Base-by-base conservation (phyloP, 768 basidiomycete genomes). In the Neoboletus subvelutipes region DNA sequence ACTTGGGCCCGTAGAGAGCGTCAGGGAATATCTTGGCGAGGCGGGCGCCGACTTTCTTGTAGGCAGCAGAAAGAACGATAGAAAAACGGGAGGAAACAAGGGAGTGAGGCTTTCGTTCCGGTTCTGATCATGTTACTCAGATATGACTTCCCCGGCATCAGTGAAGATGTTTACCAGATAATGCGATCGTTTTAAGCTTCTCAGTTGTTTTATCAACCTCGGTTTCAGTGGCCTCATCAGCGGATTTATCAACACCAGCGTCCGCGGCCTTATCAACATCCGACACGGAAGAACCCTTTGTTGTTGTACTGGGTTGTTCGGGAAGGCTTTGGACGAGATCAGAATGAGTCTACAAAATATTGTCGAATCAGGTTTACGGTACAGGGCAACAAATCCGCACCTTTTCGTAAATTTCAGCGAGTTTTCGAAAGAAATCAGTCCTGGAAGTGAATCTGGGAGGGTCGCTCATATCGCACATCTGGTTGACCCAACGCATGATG, bases 161-260 rank as follows among this genome's bases (percentile, higher is more conserved):
- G 40, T 22, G 15, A 11, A 39, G 15, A n/a, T n/a, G n/a, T 34
- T 55, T 40, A 57, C 56, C 45, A 18, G 45, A 46, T 20, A 57
- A 13, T 3, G 6, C 3, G n/a, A 41, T 10, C 15, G 3, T 20
- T 17, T 17, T 15, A 6, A 56, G 26, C 5, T 37, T 1, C 22
- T 57, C 26, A 0, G 42, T 20, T 0, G 28, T 9, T 26, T 43
- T 10, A 4, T 36, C 13, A 29, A 29, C 34, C 6, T 29, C 34
- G 1, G 12, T n/a, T 0, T 20, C 22, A 22, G 29, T 5, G 20
- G 46, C 31, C n/a, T 17, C 8, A 46, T 29, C 6, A 4, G 1
- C 36, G 7, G 17, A 11, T 11, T n/a, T 18, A 22, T 13, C 20
- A 6, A 22, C 12, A 5, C 39, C 4, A 40, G 39, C 20, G 39